Percentiles rank a stretch among this genome's conserved stretches.
Evolutionary conservation across 2,329 filamentous ascomycete species (phyloP).

Genomic region (Beauveria sp.): DNA sequence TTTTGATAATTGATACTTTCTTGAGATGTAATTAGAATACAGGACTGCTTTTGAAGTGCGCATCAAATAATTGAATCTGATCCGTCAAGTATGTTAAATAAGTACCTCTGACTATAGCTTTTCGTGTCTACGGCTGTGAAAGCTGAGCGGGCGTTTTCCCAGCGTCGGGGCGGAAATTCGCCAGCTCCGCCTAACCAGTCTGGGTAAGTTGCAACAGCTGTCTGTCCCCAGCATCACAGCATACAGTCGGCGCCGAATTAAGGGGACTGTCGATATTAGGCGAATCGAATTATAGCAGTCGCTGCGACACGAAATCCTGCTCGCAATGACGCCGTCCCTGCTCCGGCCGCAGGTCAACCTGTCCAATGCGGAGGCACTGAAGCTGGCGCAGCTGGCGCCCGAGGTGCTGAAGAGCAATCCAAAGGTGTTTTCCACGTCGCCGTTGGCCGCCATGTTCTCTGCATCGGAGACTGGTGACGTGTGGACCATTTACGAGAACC

Average conservation of each 20-base stretch:
- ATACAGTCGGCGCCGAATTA: not conserved
- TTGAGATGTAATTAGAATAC: no score
- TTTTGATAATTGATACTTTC: no score
- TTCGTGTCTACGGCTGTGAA: not conserved
- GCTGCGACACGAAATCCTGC: not conserved
- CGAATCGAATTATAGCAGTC: not conserved
- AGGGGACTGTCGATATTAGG: not conserved
- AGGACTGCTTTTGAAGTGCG: no score
- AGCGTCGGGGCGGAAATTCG: slow-evolving; percentile 13
- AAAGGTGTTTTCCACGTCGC: slow-evolving; percentile 46
- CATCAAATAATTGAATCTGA: no score
- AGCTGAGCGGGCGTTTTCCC: not conserved
- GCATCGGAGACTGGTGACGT: slow-evolving; percentile 66
- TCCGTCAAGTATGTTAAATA: not conserved
- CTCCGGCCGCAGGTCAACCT: slow-evolving; percentile 50
- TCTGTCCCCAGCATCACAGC: not conserved
- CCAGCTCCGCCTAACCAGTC: slow-evolving; percentile 6
- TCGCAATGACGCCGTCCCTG: slow-evolving; percentile 43
- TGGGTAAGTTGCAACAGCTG: not conserved
- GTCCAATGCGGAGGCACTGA: slow-evolving; percentile 46
- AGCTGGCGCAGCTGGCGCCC: slow-evolving; percentile 55
- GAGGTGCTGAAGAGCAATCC: slow-evolving; percentile 45
- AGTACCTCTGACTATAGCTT: no score
- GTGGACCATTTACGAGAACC: slow-evolving; percentile 81
- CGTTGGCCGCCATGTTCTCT: slow-evolving; percentile 45